Base-by-base conservation (phyloP, 2,329 filamentous ascomycete species). In the Penicillium sp. region DNA sequence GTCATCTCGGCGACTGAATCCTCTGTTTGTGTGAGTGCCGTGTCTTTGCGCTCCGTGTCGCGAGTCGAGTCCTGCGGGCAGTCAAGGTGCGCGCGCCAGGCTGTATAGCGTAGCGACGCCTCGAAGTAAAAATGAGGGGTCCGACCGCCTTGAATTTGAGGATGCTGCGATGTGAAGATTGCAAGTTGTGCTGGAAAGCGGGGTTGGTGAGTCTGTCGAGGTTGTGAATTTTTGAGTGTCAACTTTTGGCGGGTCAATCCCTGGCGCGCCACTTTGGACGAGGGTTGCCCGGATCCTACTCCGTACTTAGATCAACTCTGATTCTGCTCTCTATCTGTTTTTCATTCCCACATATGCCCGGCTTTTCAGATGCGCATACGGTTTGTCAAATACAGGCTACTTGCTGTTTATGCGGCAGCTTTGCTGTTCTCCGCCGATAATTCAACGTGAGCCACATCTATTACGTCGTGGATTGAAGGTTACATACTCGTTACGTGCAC, bases 1-100 rank as follows among this genome's bases (percentile, higher is more conserved):
- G 57, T 62, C 55, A 64, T 64, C 7, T 34, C 5, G 10, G n/a
- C 4, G 14, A 9, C 13, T 4, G 14, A 7, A 14, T 10, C 16
- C 6, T n/a, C 29, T 27, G 8, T 34, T 29, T 42, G 6, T n/a
- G n/a, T 39, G 48, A 6, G n/a, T 6, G 39, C 9, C 13, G 40
- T 44, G 13, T 21, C 24, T 45, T 32, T 34, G 40, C 24, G 40
- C 22, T 27, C 27, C 31, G 24, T 27, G 24, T 27, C 14, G 51
- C 49, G 31, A 22, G 18, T n/a, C 14, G 45, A 40, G 32, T 43
- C 22, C 31, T 44, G 32, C 45, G 40, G 45, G 44, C 45, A 36
- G 50, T 47, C 18, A 8, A 44, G 18, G 31, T 50, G n/a, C 14
- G 46, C 46, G 46, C 40, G 5, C 18, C n/a, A 32, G 34, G 29